phyloP scores from a whole-genome alignment of 2,329 filamentous ascomycete genomes.

The Botrytis elliptica region DNA sequence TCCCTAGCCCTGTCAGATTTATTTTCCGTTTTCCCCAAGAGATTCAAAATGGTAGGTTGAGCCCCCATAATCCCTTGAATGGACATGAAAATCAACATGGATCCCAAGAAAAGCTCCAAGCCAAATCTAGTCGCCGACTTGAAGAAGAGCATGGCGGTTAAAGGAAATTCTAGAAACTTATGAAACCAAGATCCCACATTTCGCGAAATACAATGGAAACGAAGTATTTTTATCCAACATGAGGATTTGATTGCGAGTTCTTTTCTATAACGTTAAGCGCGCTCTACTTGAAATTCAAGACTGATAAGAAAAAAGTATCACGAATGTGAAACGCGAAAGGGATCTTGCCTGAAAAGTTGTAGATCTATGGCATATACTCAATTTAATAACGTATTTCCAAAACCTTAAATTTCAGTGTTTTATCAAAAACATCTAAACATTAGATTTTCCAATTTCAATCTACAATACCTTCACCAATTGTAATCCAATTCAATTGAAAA shows the following conservation, averaged over 20 bases:
- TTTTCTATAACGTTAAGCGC: neutral
- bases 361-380: neutral
- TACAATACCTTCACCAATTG: no score
- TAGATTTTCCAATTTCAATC: no score
- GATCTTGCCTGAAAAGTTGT: neutral
- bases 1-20: neutral
- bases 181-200: neutral
- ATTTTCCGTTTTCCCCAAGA: neutral
- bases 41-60: neutral
- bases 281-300: neutral
- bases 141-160: neutral
- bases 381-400: no score
- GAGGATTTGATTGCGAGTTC: neutral
- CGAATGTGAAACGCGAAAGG: neutral
- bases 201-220: no score
- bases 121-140: neutral
- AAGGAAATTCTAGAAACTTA: neutral
- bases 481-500: no score
- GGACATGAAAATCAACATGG: neutral
- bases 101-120: neutral
- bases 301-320: neutral
- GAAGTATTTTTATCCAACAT: neutral
- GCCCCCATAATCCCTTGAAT: neutral
- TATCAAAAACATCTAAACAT: no score
- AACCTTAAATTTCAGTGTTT: no score